Conservation (phyloP, 768 basidiomycete species). For the Hydnomerulius pinastri region DNA sequence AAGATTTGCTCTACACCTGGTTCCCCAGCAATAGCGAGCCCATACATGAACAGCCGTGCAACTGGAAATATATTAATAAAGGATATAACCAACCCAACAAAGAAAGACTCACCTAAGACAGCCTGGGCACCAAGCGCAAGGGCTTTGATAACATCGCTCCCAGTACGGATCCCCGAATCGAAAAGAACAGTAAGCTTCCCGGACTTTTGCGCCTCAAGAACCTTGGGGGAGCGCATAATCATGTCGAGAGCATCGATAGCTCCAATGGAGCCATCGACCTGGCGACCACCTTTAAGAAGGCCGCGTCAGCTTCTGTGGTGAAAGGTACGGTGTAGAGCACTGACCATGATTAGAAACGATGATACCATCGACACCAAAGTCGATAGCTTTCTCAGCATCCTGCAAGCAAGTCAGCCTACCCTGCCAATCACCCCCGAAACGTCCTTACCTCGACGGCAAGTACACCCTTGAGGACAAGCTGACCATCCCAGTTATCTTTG, state of each 20-base stretch:
- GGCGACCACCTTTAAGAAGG: constrained; percentile 56
- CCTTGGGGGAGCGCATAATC: constrained; percentile 63
- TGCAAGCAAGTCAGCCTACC: no score
- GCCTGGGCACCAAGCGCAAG: constrained; percentile 58
- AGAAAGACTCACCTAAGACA: constrained; percentile 40
- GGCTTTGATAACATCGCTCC: constrained; percentile 55
- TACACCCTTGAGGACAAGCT: constrained; percentile 50
- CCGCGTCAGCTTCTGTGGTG: not conserved
- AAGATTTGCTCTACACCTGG: constrained; percentile 52
- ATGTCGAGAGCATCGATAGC: constrained; percentile 69
- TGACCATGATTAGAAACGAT: constrained; percentile 80
- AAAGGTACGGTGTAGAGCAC: constrained; percentile 8
- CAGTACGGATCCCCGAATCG: constrained; percentile 59
- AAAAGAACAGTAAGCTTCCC: constrained; percentile 72
- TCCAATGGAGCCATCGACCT: constrained; percentile 77
- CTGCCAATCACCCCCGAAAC: no score
- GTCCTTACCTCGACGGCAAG: constrained; percentile 17
- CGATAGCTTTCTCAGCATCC: constrained; percentile 59
- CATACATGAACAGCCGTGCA: constrained; percentile 48
- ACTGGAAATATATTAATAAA: constrained; percentile 20
- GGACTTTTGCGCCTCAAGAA: constrained; percentile 55
- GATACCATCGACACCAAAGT: constrained; percentile 68
- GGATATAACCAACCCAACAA: not conserved
- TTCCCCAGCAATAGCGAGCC: constrained; percentile 49
- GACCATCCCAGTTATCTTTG: constrained; percentile 49